Percentiles rank a stretch among this genome's conserved stretches.
Conservation (phyloP, 306 rosid species). For the Rosa lucieae region DNA sequence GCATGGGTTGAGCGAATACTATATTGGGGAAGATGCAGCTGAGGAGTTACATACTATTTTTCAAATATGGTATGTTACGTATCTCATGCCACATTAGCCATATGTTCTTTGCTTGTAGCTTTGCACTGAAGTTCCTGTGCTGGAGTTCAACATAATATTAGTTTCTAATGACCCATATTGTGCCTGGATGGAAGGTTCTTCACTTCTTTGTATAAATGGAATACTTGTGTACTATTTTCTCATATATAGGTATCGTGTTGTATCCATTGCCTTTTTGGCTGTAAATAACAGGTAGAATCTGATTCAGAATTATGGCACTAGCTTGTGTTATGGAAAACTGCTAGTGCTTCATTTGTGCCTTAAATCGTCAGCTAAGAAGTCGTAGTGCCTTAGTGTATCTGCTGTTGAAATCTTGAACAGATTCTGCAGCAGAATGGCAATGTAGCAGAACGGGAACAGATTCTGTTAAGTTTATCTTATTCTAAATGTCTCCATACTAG, state of each 20-base stretch:
- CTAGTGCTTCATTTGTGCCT: not conserved
- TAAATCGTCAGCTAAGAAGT: not conserved
- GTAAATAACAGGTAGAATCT: not conserved
- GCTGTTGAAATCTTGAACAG: not conserved
- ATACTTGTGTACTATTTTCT: not conserved
- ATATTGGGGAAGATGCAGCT: too few species aligned
- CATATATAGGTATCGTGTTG: not conserved
- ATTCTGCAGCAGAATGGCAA: not conserved
- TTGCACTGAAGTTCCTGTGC: not conserved
- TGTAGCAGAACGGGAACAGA: not conserved
- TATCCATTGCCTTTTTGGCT: not conserved
- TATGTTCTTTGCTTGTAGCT: slow-evolving; percentile 3
- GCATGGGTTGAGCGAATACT: too few species aligned
- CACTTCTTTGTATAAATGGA: slow-evolving; percentile 11
- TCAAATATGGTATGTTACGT: slow-evolving; percentile 5
- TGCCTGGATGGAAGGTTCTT: slow-evolving; percentile 5
- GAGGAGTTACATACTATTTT: too few species aligned
- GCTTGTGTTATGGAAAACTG: not conserved
- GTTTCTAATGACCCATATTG: slow-evolving; percentile 11
- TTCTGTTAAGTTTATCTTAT: not conserved
- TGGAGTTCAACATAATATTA: slow-evolving; percentile 12
- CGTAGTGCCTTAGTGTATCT: not conserved
- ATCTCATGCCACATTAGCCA: not conserved
- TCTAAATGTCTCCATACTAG: not conserved
- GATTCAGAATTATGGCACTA: not conserved